A percentile compares a stretch with the other conserved stretches of the same genome.
phyloP scores from a whole-genome alignment of 495 filamentous ascomycete genomes.

The Penicillium roqueforti region DNA sequence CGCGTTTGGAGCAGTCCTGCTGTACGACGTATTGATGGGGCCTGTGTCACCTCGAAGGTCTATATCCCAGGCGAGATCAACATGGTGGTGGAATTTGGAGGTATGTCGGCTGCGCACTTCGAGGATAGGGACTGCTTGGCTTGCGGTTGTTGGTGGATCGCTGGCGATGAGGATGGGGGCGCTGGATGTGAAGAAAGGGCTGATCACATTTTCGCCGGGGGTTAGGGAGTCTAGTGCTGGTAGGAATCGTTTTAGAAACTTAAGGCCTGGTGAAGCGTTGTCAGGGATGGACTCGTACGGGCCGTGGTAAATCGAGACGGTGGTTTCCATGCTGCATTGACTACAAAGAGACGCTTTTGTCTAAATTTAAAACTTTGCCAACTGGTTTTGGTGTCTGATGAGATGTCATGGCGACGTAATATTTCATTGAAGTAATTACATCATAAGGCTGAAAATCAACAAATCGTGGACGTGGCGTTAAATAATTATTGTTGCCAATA shows the following conservation, averaged over 20 bases:
- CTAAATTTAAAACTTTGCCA: no score
- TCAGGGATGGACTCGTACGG: constrained; percentile 17
- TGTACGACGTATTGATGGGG: not conserved
- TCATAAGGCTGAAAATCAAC: constrained; percentile 4
- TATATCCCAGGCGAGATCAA: constrained; percentile 28
- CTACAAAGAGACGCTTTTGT: not conserved
- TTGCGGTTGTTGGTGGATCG: constrained; percentile 11
- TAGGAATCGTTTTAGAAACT: constrained; percentile 22
- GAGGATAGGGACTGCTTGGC: constrained; percentile 13
- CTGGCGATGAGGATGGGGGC: constrained; percentile 19
- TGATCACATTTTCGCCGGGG: constrained; percentile 6
- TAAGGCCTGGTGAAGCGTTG: constrained; percentile 18
- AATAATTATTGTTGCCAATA: not conserved
- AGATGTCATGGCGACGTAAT: constrained; percentile 4
- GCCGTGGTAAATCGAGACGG: constrained; percentile 17
- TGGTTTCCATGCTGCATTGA: constrained; percentile 7
- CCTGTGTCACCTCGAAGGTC: constrained; percentile 2
- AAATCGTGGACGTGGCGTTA: not conserved
- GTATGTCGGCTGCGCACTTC: constrained; percentile 18
- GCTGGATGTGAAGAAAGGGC: constrained; percentile 16
- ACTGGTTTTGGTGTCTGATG: not conserved
- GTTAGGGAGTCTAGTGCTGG: constrained; percentile 19
- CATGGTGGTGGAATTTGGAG: constrained; percentile 14
- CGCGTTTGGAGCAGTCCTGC: not conserved
- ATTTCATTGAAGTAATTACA: constrained; percentile 2